Evolutionary conservation across 2,329 filamentous ascomycete genomes (phyloP), one percentile per base, ranked within the genome.

Genomic region (Penicillium palitans): DNA sequence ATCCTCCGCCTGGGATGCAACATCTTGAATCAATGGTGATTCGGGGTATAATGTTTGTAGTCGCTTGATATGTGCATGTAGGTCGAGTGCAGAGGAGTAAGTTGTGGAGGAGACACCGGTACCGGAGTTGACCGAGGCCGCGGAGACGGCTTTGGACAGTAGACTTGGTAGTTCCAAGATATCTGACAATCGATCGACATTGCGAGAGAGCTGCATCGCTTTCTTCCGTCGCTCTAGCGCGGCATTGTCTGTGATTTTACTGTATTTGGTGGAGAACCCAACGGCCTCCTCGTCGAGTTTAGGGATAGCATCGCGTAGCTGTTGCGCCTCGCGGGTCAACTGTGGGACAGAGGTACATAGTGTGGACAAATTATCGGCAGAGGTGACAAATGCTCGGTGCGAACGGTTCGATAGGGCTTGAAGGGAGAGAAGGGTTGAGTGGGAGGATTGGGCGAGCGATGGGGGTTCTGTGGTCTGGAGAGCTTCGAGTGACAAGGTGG

Each of bases 51-150:
- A 80, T 0, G 87, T 86, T 60, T 92, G 87, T 6, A 99, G 81
- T 8, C 95, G 86, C 66, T 91, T 90, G 71, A 97, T 95, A 72
- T 98, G 95, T n/a, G 90, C 89, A 71, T 96, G 90, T 2, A 99
- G 82, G 74, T 99, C 95, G 35, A 99, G 81, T 0, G 93, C 93
- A 0, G 91, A 90, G 2, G 92, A 88, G 78, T 97, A 96, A 66
- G 91, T 96, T 60, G 87, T 85, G 10, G 80, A 83, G 7, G 76
- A 73, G 6, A 72, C 68, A 15, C 74, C 74, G 4, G 69, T 65
- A 40, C 71, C 69, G 10, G 74, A 72, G 59, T 70, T 76, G 50
- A 72, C 70, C n/a, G 72, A 71, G 24, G 72, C 75, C 9, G 79
- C 78, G 40, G 77, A 78, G 45, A 82, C 78, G 17, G 93, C 88